Evolutionary conservation across 495 filamentous ascomycete species (phyloP), one percentile per base, ranked within the genome.

Genomic region (Staphylotrichum tortipilum): DNA sequence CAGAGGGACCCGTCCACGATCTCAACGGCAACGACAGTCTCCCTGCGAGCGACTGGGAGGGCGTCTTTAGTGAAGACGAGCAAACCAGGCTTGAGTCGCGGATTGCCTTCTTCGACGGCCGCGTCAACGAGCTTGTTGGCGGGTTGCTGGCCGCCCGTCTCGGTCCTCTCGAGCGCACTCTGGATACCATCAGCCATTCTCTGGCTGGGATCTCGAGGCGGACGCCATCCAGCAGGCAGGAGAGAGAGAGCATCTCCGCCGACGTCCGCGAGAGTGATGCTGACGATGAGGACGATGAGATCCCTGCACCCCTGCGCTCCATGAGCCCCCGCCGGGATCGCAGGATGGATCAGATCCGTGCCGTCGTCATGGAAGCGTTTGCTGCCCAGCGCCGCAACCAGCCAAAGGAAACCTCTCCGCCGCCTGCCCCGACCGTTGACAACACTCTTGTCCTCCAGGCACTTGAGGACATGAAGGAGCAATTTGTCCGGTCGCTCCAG

Each of bases 31-130:
- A 64, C 22, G 75, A 78, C 17, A 78, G 85, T 49, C 66, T 82
- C 11, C 84, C 85, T 33, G 74, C 80, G 53, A 95, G 87, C 53
- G 90, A 96, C 60, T 97, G 92, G 92, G 85, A 91, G 55, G 86
- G 87, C 62, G 81, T 84, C 45, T 78, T 95, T 50, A 88, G 84
- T 22, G 85, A 85, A 7, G 80, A 80, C 19, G 89, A 94, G 52
- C 88, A 92, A 51, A 77, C 78, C 42, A 94, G 89, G 65, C 73
- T 94, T 44, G 78, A 82, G 52, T 76, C 79, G 24, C 81, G 86
- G 15, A 73, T 74, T 21, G 74, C 75, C 36, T 95, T 94, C 72
- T 95, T 95, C 55, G 88, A 96, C 61, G 81, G 78, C 50, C 89
- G 86, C 59, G 84, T 97, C 48, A 85, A 95, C 60, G 78, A 86